Conservation (phyloP, 2,329 filamentous ascomycete species). For the Rachicladosporium sp. region DNA sequence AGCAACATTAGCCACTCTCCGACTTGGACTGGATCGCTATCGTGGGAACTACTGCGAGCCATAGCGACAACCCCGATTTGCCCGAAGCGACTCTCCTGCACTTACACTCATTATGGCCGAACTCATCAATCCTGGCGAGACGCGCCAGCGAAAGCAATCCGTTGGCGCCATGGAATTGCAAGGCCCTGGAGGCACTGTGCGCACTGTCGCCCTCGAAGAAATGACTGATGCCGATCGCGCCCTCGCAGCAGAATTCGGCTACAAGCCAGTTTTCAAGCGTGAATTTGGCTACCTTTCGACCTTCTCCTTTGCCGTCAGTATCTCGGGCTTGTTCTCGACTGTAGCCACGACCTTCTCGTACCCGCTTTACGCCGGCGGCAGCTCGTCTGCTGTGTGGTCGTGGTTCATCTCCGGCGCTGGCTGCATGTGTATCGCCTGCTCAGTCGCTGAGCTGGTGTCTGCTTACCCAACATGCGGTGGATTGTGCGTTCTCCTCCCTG, state of each 20-base stretch:
- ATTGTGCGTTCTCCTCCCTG: neutral
- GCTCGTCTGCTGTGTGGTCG: slow-evolving; percentile 44
- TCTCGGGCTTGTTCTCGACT: slow-evolving; percentile 44
- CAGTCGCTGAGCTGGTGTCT: slow-evolving; percentile 51
- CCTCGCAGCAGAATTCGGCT: slow-evolving; percentile 18
- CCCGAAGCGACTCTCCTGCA: no score
- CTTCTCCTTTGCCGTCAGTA: slow-evolving; percentile 47
- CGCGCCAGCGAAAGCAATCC: neutral
- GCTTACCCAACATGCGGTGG: slow-evolving; percentile 55
- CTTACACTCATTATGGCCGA: no score
- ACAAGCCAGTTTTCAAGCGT: slow-evolving; percentile 41
- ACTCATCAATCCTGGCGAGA: neutral
- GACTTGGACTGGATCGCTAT: no score
- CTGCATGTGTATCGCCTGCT: slow-evolving; percentile 40
- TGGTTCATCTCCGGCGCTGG: slow-evolving; percentile 46
- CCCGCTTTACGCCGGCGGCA: slow-evolving; percentile 41
- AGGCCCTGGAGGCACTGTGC: neutral
- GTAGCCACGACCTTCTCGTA: slow-evolving; percentile 44
- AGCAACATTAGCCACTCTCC: no score
- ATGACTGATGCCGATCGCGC: slow-evolving; percentile 16
- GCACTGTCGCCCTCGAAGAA: slow-evolving; percentile 12
- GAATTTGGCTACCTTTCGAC: slow-evolving; percentile 47
- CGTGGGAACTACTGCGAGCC: no score
- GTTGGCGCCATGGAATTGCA: neutral
- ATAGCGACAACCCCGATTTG: no score